These are phyloP conservation scores for Coniella vitis DNA, from an alignment of 2,329 filamentous ascomycete species.

Conservation along the genomic window DNA sequence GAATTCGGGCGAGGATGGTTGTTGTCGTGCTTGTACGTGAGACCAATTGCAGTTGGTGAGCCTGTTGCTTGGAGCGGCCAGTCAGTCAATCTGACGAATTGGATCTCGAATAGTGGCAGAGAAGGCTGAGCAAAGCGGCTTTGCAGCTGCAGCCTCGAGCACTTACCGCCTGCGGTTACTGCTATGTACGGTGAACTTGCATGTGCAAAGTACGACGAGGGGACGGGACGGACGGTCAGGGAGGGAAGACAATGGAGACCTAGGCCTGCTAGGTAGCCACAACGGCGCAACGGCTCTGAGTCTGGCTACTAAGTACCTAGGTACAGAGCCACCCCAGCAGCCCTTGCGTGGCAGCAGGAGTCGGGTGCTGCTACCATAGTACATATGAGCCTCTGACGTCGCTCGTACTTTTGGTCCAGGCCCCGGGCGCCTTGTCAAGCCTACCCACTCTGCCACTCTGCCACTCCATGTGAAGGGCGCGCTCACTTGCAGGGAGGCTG, in stretches of 20 bases:
- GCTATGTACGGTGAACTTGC: background rate
- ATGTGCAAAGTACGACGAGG: background rate
- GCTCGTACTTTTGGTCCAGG: too few relatives aligned
- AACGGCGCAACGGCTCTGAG: background rate
- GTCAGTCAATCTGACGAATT: slow-evolving; percentile 9
- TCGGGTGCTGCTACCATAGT: too few relatives aligned
- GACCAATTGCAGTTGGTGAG: too few relatives aligned
- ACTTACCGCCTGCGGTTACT: background rate
- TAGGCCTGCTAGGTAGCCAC: too few relatives aligned
- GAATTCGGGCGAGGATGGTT: background rate
- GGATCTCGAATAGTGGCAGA: slow-evolving; percentile 11
- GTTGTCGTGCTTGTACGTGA: background rate
- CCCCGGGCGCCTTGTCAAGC: too few relatives aligned
- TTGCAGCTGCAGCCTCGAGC: slow-evolving; percentile 8
- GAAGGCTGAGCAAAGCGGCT: slow-evolving; percentile 11
- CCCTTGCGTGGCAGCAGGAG: too few relatives aligned
- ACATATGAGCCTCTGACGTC: too few relatives aligned
- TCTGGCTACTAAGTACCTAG: background rate
- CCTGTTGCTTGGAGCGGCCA: slow-evolving; percentile 3
- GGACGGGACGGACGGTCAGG: background rate
- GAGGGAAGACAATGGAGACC: too few relatives aligned
- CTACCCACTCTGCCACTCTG: too few relatives aligned
- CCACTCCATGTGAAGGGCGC: too few relatives aligned
- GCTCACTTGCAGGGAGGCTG: too few relatives aligned
- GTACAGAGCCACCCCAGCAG: too few relatives aligned